phyloP scores from a whole-genome alignment of 768 basidiomycete genomes.

The Xerocomellus dryophilus region DNA sequence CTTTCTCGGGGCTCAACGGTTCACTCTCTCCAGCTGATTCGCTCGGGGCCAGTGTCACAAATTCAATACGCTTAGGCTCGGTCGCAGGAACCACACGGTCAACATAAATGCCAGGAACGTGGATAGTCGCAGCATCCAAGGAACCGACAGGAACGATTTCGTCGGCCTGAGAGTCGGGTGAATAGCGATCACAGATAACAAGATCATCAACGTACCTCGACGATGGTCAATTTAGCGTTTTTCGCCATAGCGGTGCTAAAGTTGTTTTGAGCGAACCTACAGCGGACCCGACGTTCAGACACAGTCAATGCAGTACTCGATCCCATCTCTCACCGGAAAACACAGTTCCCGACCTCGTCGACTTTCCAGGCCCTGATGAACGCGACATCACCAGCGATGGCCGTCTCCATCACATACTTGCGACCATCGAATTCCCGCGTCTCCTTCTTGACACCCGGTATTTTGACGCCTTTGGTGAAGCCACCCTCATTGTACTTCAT shows the following conservation, averaged over 20 bases:
- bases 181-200: constrained; percentile 3
- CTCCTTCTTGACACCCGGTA: constrained; percentile 76
- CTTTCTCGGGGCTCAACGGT: constrained; percentile 46
- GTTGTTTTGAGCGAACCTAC: constrained; percentile 83
- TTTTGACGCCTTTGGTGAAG: constrained; percentile 62
- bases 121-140: constrained; percentile 77
- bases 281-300: background rate
- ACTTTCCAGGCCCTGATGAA: constrained; percentile 90
- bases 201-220: constrained; percentile 56
- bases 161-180: constrained; percentile 57
- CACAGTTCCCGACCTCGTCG: constrained; percentile 86
- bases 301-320: background rate
- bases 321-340: constrained; percentile 64
- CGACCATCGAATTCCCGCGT: constrained; percentile 73
- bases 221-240: constrained; percentile 85
- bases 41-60: constrained; percentile 61
- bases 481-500: constrained; percentile 77
- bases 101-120: constrained; percentile 82
- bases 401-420: constrained; percentile 76
- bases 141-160: constrained; percentile 82
- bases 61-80: constrained; percentile 74
- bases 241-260: constrained; percentile 86
- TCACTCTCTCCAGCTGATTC: constrained; percentile 30
- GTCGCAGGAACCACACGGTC: constrained; percentile 84
- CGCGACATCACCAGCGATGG: constrained; percentile 78